Conservation (phyloP, 2,329 filamentous ascomycete species). For the Penicillium sp. region DNA sequence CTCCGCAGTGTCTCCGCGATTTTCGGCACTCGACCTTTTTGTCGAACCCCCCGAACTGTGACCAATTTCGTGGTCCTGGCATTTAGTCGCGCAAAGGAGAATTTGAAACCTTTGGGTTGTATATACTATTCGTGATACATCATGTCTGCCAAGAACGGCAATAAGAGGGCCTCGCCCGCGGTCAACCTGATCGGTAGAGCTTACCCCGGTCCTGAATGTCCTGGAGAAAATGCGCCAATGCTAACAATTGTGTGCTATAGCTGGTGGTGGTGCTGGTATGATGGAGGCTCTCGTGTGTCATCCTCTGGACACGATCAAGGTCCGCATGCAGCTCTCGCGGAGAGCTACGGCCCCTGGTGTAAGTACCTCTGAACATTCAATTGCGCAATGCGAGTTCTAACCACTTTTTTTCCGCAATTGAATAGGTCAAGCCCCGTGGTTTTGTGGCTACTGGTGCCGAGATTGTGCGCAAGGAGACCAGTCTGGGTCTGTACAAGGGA, state of each 20-base stretch:
- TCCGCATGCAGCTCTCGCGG: slow-evolving; percentile 96
- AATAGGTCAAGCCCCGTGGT: slow-evolving; percentile 74
- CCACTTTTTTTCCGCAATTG: neutral
- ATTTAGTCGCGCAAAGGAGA: slow-evolving; percentile 1
- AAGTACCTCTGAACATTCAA: slow-evolving; percentile 39
- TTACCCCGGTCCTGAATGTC: slow-evolving; percentile 2
- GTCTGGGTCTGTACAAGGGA: slow-evolving; percentile 93
- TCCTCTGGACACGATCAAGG: slow-evolving; percentile 98
- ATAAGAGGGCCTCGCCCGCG: slow-evolving; percentile 79
- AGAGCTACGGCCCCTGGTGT: slow-evolving; percentile 81
- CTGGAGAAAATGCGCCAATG: slow-evolving; percentile 19
- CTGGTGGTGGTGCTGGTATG: slow-evolving; percentile 96
- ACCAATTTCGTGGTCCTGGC: neutral
- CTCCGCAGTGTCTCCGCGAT: slow-evolving; percentile 30
- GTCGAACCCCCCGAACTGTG: neutral
- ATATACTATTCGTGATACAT: slow-evolving; percentile 22
- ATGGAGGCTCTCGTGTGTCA: slow-evolving; percentile 98
- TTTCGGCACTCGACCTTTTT: slow-evolving; percentile 9
- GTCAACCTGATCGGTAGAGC: slow-evolving; percentile 86
- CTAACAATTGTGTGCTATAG: slow-evolving; percentile 55
- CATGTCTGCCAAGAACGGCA: slow-evolving; percentile 67
- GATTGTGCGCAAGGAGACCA: slow-evolving; percentile 88
- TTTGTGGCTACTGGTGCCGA: slow-evolving; percentile 85
- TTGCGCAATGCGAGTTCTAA: slow-evolving; percentile 19
- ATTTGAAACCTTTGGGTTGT: neutral